Conservation (phyloP, 208 protist species). For the Lotmaria passim region DNA sequence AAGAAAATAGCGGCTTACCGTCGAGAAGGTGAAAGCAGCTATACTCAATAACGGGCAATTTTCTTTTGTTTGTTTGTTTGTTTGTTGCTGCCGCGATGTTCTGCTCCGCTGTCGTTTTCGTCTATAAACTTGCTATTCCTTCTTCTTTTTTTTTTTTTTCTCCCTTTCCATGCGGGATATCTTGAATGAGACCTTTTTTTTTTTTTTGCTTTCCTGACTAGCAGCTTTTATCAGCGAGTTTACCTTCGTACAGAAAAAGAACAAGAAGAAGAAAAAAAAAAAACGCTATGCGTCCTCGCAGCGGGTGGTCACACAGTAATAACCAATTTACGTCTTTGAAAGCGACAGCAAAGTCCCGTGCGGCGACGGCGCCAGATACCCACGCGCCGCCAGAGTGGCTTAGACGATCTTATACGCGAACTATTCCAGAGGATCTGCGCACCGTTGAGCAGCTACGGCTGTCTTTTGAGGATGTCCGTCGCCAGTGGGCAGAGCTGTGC, state of each 20-base stretch:
- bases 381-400: constrained; percentile 33
- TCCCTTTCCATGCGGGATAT: neutral
- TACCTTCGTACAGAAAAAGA: neutral
- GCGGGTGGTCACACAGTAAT: neutral
- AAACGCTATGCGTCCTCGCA: neutral
- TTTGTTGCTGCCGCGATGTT: too few relatives aligned
- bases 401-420: constrained; percentile 66
- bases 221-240: neutral
- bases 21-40: too few relatives aligned
- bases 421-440: constrained; percentile 50
- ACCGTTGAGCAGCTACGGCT: constrained; percentile 38
- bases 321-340: neutral
- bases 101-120: too few relatives aligned
- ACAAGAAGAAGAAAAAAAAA: neutral
- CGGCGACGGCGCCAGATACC: neutral
- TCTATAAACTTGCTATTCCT: too few relatives aligned
- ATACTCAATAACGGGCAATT: too few relatives aligned
- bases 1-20: too few relatives aligned
- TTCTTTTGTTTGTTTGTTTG: too few relatives aligned
- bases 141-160: too few relatives aligned
- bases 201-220: neutral
- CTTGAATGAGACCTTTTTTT: neutral
- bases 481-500: constrained; percentile 52
- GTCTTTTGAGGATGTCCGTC: constrained; percentile 57
- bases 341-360: neutral